phyloP scores from a whole-genome alignment of 306 rosid species.

The Lathyrus oleraceus region DNA sequence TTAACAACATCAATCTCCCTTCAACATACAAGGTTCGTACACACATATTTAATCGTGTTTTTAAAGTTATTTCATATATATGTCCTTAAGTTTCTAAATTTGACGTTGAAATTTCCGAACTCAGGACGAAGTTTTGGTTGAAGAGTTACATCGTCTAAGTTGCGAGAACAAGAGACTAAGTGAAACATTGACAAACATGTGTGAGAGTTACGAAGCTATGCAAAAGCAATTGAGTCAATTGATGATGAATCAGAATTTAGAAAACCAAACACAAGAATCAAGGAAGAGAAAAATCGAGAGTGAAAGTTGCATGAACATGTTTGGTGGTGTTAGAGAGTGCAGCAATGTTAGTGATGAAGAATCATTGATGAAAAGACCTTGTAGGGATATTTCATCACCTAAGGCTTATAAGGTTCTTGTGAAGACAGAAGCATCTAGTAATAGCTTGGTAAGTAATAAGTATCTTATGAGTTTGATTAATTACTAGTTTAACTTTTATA shows the following conservation, averaged over 20 bases:
- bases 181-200: slow-evolving; percentile 44
- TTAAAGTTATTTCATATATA: background rate
- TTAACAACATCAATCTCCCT: slow-evolving; percentile 49
- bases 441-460: slow-evolving; percentile 55
- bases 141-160: slow-evolving; percentile 55
- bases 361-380: slow-evolving; percentile 42
- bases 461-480: background rate
- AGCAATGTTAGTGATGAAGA: slow-evolving; percentile 56
- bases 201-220: slow-evolving; percentile 49
- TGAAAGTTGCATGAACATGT: slow-evolving; percentile 25
- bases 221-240: slow-evolving; percentile 46
- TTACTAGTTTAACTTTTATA: background rate
- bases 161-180: slow-evolving; percentile 66
- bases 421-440: slow-evolving; percentile 58
- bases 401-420: slow-evolving; percentile 62
- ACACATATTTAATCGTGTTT: background rate
- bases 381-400: slow-evolving; percentile 37
- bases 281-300: slow-evolving; percentile 58
- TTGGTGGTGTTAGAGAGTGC: slow-evolving; percentile 31
- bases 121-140: slow-evolving; percentile 39
- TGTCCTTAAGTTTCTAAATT: background rate
- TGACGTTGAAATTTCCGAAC: background rate
- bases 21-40: slow-evolving; percentile 38
- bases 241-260: slow-evolving; percentile 35
- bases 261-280: slow-evolving; percentile 3